A percentile compares a stretch with the other conserved stretches of the same genome.
phyloP scores from a whole-genome alignment of 306 rosid genomes.

The Boehmeria nivea region DNA sequence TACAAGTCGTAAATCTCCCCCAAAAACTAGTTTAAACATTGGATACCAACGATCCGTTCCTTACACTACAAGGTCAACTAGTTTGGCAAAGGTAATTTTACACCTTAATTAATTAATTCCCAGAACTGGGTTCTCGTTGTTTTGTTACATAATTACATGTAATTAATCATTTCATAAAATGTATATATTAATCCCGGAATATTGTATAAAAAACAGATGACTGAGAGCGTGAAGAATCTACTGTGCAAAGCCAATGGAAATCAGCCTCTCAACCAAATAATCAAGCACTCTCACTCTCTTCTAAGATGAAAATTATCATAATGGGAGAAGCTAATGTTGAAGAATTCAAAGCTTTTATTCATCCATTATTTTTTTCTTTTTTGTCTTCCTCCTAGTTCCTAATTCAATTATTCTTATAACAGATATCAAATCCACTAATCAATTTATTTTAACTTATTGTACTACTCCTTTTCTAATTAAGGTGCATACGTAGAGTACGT shows the following conservation, averaged over 20 bases:
- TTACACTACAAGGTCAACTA: constrained; percentile 46
- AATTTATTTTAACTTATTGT: too few species aligned
- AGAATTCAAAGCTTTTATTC: too few species aligned
- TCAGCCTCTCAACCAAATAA: constrained; percentile 44
- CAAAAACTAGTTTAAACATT: constrained; percentile 16
- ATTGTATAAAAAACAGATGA: constrained; percentile 45
- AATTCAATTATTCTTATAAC: too few species aligned
- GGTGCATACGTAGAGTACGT: too few species aligned
- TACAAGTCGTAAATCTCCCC: constrained; percentile 61
- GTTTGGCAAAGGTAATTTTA: constrained; percentile 55
- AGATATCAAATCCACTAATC: too few species aligned
- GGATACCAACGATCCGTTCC: constrained; percentile 70
- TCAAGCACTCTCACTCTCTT: constrained; percentile 73
- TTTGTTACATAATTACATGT: neutral
- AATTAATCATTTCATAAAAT: neutral
- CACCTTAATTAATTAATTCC: neutral
- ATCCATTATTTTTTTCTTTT: too few species aligned
- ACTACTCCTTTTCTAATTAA: too few species aligned
- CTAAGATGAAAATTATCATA: constrained; percentile 41
- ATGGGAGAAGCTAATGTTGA: too few species aligned
- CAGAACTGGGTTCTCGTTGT: too few species aligned
- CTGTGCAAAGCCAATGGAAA: constrained; percentile 59
- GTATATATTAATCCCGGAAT: neutral
- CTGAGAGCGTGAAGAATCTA: constrained; percentile 53
- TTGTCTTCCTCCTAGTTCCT: too few species aligned